Evolutionary conservation across 208 protist genomes (phyloP).

Genomic region (Sergeia podlipaevii): DNA sequence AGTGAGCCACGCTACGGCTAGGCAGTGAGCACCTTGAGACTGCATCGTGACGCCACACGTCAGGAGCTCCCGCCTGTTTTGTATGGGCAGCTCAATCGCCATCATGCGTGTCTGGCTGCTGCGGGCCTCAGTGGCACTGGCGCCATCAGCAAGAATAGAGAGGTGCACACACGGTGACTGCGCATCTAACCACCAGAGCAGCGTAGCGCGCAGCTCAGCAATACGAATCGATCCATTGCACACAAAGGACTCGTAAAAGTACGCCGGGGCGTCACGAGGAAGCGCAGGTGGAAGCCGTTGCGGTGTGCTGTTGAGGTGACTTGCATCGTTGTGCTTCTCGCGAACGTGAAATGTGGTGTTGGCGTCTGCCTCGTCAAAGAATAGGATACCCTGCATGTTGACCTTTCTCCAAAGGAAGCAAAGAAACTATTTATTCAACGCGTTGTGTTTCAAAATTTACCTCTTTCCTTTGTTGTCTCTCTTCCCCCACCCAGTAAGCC

Average conservation of each 20-base stretch:
- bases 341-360: slow-evolving; percentile 49
- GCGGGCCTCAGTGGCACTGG: slow-evolving; percentile 29
- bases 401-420: background rate
- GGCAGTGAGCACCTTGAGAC: slow-evolving; percentile 37
- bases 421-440: background rate
- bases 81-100: slow-evolving; percentile 49
- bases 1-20: slow-evolving; percentile 65
- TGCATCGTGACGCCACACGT: slow-evolving; percentile 63
- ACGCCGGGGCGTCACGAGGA: background rate
- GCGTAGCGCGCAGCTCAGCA: slow-evolving; percentile 43
- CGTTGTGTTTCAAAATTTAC: background rate
- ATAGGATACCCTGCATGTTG: slow-evolving; percentile 70
- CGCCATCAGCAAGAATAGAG: slow-evolving; percentile 39
- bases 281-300: background rate
- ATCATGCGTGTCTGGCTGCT: slow-evolving; percentile 54
- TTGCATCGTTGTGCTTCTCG: background rate
- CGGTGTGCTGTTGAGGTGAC: background rate
- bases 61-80: slow-evolving; percentile 25
- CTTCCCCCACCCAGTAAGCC: no score
- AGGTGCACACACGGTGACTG: slow-evolving; percentile 30
- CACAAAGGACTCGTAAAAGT: slow-evolving; percentile 22
- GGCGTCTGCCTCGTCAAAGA: slow-evolving; percentile 67
- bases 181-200: slow-evolving; percentile 75
- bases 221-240: slow-evolving; percentile 52
- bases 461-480: background rate